Percentiles rank a stretch among this genome's conserved stretches.
These are phyloP conservation scores for Oropetium thomaeum DNA, from an alignment of 176 grass and related monocot species.

Conservation along the genomic window DNA sequence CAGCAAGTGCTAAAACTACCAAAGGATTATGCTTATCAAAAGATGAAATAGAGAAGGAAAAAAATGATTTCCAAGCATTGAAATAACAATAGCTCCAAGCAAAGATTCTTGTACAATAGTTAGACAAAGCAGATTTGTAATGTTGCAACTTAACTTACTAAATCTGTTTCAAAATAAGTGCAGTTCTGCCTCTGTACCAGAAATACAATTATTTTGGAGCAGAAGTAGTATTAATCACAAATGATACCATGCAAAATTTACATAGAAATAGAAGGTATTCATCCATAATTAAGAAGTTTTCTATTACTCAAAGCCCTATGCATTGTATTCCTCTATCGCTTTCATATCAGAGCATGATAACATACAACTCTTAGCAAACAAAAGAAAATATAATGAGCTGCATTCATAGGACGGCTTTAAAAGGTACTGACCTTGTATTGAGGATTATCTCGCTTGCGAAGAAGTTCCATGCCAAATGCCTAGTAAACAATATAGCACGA, in stretches of 20 bases:
- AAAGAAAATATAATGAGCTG: not conserved
- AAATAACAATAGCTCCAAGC: not conserved
- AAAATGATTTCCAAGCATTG: not conserved
- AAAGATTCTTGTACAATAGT: not conserved
- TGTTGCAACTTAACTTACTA: not conserved
- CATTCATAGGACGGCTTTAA: not conserved
- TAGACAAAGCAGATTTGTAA: not conserved
- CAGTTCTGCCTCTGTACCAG: no score
- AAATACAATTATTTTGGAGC: no score
- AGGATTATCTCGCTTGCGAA: conserved; percentile 84
- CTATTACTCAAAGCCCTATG: not conserved
- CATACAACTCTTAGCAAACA: conserved; percentile 15
- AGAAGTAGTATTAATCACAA: not conserved
- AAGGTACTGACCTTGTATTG: conserved; percentile 73
- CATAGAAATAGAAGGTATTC: not conserved
- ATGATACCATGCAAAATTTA: not conserved
- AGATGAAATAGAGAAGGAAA: not conserved
- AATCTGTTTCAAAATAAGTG: no score
- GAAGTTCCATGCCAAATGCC: conserved; percentile 99
- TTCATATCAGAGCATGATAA: conserved; percentile 6
- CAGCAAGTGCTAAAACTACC: not conserved
- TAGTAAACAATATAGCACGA: conserved; percentile 26
- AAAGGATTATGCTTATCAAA: conserved; percentile 12
- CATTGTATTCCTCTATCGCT: not conserved
- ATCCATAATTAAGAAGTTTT: not conserved